A percentile compares a stretch with the other conserved stretches of the same genome.
Conservation (phyloP, 2,329 filamentous ascomycete genomes). For the Trichoderma pleuroti region DNA sequence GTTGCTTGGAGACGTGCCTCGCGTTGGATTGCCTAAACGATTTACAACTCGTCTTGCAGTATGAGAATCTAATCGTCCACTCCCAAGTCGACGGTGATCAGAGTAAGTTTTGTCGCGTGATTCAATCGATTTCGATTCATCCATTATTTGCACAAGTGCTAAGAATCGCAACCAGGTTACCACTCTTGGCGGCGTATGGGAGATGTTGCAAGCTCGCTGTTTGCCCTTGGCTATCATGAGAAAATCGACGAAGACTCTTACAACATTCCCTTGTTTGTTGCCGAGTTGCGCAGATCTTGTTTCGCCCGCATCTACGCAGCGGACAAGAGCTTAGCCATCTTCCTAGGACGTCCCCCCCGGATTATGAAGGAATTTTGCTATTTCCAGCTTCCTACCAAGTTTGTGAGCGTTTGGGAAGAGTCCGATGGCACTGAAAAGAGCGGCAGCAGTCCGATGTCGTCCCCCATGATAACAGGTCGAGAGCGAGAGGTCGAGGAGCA, state of each 20-base stretch:
- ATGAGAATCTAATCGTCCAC: slow-evolving; percentile 13
- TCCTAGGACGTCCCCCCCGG: slow-evolving; percentile 1
- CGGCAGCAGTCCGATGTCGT: neutral
- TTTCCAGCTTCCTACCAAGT: slow-evolving; percentile 3
- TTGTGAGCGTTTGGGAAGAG: neutral
- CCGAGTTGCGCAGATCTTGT: slow-evolving; percentile 12
- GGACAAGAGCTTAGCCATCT: slow-evolving; percentile 9
- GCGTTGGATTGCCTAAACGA: slow-evolving; percentile 13
- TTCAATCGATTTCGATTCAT: no score
- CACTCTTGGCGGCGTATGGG: slow-evolving; percentile 16
- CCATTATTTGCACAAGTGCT: neutral
- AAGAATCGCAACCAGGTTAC: neutral
- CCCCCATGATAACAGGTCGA: neutral
- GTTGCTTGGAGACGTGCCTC: slow-evolving; percentile 11
- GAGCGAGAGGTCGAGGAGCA: neutral
- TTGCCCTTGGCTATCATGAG: slow-evolving; percentile 13
- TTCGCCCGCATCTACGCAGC: slow-evolving; percentile 14
- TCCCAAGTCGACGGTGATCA: slow-evolving; percentile 15
- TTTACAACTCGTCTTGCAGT: slow-evolving; percentile 8
- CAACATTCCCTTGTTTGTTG: neutral
- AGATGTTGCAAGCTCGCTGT: slow-evolving; percentile 7
- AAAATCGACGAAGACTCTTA: slow-evolving; percentile 3
- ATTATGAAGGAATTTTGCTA: slow-evolving; percentile 15
- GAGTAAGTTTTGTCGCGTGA: neutral
- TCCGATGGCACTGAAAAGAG: neutral